These are phyloP conservation scores for Melaleuca quinquenervia DNA, from an alignment of 345 rosid species.

Conservation along the genomic window DNA sequence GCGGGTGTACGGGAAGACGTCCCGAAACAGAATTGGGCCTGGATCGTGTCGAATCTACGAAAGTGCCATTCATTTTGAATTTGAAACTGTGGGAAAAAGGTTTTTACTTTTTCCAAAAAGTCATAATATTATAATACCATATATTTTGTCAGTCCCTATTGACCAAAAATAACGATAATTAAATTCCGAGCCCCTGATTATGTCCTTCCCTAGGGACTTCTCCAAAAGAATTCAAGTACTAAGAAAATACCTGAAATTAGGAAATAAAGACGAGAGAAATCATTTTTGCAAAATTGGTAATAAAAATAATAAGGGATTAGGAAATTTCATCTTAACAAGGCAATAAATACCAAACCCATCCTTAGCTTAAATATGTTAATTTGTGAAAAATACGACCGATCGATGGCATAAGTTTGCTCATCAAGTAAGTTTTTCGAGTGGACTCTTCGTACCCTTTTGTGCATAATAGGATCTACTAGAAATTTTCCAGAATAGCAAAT, in stretches of 20 bases:
- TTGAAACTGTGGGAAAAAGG: neutral
- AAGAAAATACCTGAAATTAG: neutral
- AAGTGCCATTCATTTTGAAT: constrained; percentile 9
- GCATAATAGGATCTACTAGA: neutral
- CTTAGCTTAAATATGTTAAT: too few relatives aligned
- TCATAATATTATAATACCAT: neutral
- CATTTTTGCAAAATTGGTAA: neutral
- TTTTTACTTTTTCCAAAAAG: neutral
- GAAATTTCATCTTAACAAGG: neutral
- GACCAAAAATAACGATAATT: neutral
- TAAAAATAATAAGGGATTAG: neutral
- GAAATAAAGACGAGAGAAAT: neutral
- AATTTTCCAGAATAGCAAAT: too few relatives aligned
- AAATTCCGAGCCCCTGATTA: neutral
- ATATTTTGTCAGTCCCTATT: neutral
- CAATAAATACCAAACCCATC: neutral
- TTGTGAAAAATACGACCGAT: neutral
- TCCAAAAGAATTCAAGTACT: neutral
- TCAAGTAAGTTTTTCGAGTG: neutral
- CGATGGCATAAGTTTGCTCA: neutral
- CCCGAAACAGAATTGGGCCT: neutral
- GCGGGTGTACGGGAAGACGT: neutral
- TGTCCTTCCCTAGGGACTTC: neutral
- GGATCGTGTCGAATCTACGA: constrained; percentile 4
- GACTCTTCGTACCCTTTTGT: neutral